A percentile compares a stretch with the other conserved stretches of the same genome.
Conservation (phyloP, 306 rosid genomes). For the Vigna trinervia region DNA sequence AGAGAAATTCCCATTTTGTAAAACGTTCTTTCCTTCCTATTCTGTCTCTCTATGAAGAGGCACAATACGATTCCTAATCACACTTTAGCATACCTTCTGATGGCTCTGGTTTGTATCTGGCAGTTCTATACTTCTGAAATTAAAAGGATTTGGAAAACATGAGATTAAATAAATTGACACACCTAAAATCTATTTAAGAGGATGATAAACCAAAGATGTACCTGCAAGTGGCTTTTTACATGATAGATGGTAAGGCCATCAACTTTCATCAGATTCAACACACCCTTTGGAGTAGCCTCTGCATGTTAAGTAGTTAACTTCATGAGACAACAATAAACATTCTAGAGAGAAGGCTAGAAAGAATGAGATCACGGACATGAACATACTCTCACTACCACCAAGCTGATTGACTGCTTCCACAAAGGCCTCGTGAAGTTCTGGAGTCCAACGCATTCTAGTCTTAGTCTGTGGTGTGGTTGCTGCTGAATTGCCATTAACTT, state of each 20-base stretch:
- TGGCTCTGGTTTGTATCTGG: slow-evolving; percentile 88
- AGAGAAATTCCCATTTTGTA: slow-evolving; percentile 6
- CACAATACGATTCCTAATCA: slow-evolving; percentile 43
- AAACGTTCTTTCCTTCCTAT: not conserved
- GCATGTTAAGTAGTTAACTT: slow-evolving; percentile 43
- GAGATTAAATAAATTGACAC: slow-evolving; percentile 12
- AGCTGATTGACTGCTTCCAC: slow-evolving; percentile 89
- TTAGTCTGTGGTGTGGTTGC: slow-evolving; percentile 63
- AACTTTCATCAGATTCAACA: slow-evolving; percentile 82
- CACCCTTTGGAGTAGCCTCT: slow-evolving; percentile 99
- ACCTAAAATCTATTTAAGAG: slow-evolving; percentile 21
- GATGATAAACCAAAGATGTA: slow-evolving; percentile 43
- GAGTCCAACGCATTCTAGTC: slow-evolving; percentile 98
- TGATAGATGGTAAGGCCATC: slow-evolving; percentile 94
- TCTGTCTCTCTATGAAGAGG: slow-evolving; percentile 12
- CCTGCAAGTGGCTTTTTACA: slow-evolving; percentile 98
- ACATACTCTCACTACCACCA: slow-evolving; percentile 92
- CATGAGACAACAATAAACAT: slow-evolving; percentile 31
- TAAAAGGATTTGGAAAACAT: not conserved
- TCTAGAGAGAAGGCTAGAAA: slow-evolving; percentile 26
- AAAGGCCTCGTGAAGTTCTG: slow-evolving; percentile 93
- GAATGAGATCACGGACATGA: slow-evolving; percentile 34
- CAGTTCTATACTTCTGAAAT: slow-evolving; percentile 94
- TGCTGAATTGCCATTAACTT: slow-evolving; percentile 54
- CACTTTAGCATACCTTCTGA: slow-evolving; percentile 70